Percentiles rank a stretch among this genome's conserved stretches.
Conservation (phyloP, 140 eudicot species). For the Bidens hawaiensis region DNA sequence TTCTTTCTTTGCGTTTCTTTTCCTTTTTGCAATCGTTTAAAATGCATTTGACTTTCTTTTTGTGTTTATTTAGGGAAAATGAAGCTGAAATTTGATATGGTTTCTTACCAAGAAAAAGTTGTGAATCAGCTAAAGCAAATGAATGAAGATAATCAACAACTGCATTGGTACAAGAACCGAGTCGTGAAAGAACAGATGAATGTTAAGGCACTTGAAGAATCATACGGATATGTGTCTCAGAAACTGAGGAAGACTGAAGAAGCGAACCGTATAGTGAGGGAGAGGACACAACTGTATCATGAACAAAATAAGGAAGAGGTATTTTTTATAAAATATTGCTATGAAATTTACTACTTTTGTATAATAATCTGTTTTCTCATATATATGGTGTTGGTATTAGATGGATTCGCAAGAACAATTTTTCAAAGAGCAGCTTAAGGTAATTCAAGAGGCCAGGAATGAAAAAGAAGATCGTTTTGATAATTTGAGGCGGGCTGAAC, state of each 20-base stretch:
- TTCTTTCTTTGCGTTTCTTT: not conserved
- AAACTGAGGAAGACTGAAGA: slow-evolving; percentile 50
- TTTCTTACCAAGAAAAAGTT: slow-evolving; percentile 12
- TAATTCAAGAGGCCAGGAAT: slow-evolving; percentile 45
- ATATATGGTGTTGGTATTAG: slow-evolving; percentile 25
- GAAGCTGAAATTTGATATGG: slow-evolving; percentile 55
- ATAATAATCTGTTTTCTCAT: not conserved
- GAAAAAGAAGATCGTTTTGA: slow-evolving; percentile 65
- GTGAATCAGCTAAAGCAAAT: slow-evolving; percentile 7
- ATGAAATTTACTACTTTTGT: not conserved
- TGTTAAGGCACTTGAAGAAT: too few species aligned
- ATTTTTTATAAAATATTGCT: not conserved
- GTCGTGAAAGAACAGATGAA: too few species aligned
- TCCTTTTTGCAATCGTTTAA: not conserved
- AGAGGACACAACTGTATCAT: slow-evolving; percentile 48
- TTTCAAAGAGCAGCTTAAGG: slow-evolving; percentile 56
- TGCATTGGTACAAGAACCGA: too few species aligned
- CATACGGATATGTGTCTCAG: slow-evolving; percentile 16
- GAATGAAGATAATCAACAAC: too few species aligned
- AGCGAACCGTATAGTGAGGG: slow-evolving; percentile 54
- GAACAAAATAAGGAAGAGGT: slow-evolving; percentile 76
- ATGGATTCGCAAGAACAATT: slow-evolving; percentile 79
- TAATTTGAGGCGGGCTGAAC: slow-evolving; percentile 34
- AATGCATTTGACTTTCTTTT: not conserved
- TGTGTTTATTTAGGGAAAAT: slow-evolving; percentile 45